Evolutionary conservation across 306 rosid species (phyloP), one percentile per base, ranked within the genome.

Genomic region (Arachis stenosperma): DNA sequence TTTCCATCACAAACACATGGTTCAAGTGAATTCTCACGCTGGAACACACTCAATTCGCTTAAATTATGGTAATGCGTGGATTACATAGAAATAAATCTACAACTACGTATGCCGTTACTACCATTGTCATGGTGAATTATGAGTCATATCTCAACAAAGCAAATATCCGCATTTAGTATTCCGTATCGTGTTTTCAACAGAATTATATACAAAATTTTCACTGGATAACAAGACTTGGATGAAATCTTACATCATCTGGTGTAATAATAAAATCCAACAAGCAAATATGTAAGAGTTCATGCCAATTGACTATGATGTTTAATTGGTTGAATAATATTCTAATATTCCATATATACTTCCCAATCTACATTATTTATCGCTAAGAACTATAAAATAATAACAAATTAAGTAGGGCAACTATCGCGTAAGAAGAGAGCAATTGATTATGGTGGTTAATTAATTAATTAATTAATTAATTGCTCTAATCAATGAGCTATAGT

Each of bases 401-500:
- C 67, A 64, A 64, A 64, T 67, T 52, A 36, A 55, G 59, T 54
- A 60, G 39, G 7, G 37, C 37, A 33, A 4, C 37, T 33, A 33
- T 33, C 37, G 37, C 37, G 37, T 2, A 33, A 41, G 50, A 41
- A 51, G 51, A 60, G 57, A 61, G 58, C 4, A 46, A 79, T 65
- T 70, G 56, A 50, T 37, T 62, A 60, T 33, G 37, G 37, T 33
- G 37, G 37, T 33, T 33, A 33, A 33, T 78, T 66, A 65, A 57
- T 33, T 33, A 65, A 57, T 33, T 33, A 65, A 57, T 33, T 33
- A 33, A 33, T 78, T 66, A 65, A 57, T 41, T 60, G 47, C 47
- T 57, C 11, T 63, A 52, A 36, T 71, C 48, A 65, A 37, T 22
- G 64, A 36, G 37, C 37, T 33, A 33, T 57, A 7, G 29, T 69